Base-by-base conservation (phyloP, 2,329 filamentous ascomycete species). In the Moelleriella libera region DNA sequence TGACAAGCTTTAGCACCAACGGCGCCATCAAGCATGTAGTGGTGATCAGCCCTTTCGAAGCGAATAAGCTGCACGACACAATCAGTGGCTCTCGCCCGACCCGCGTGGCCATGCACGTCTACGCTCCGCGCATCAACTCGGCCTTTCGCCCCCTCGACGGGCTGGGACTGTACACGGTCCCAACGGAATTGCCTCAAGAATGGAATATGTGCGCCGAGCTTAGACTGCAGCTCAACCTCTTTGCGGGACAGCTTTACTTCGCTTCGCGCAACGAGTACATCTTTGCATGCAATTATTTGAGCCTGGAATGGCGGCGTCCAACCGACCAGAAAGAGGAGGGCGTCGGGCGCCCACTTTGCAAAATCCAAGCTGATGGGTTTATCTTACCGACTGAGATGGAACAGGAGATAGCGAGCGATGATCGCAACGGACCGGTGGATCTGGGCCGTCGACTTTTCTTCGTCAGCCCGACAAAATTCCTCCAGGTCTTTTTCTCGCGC, bases 221-320 rank as follows among this genome's bases (percentile, higher is more conserved):
- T 39, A 21, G 10, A 11, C 30, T 3, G 34, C 5, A 76, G 48
- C 67, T 87, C 0, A 82, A 83, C 42, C 61, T 87, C 0, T 86
- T 88, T 47, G 68, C 83, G 0, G 83, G 83, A 0, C 79, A 83
- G 47, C 66, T 86, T 0, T 87, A 86, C 53, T 64, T 86, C 8
- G 59, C 57, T 0, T 70, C 66, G 0, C 75, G 68, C 42, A 49
- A 62, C 0, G 72, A 84, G 47, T 88, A 86, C 51, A 51, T 58
- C 0, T 57, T 63, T 1, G 56, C 72, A 0, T 82, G 78, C 50
- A 57, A 64, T 1, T 71, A 69, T 41, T 61, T 85, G 0, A 73
- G 78, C 0, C 21, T 21, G 21, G 21, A 21, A 21, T 21, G 21
- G 21, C 21, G 21, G 2, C 21, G 21, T 21, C 21, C 21, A 21